A percentile compares a stretch with the other conserved stretches of the same genome.
These are phyloP conservation scores for Boletus insuetus DNA, from an alignment of 768 basidiomycete genomes.

Conservation along the genomic window DNA sequence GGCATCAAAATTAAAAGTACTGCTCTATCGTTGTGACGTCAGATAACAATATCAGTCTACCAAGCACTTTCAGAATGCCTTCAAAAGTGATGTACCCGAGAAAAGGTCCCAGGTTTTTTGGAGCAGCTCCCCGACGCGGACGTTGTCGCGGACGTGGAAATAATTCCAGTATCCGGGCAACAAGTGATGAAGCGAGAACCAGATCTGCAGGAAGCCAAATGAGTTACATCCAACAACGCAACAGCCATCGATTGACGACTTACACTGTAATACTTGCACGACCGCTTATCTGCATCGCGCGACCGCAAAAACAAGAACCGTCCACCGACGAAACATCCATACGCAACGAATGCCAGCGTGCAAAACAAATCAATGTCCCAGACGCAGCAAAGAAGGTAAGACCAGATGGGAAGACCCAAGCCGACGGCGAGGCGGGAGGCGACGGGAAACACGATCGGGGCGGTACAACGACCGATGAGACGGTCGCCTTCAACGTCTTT, in stretches of 20 bases:
- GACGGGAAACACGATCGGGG: slow-evolving; percentile 44
- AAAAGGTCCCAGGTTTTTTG: slow-evolving; percentile 15
- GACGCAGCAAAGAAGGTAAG: slow-evolving; percentile 28
- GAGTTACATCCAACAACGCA: not conserved
- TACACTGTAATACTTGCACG: slow-evolving; percentile 38
- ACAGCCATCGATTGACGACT: slow-evolving; percentile 2
- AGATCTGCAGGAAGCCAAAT: slow-evolving; percentile 21
- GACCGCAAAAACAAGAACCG: slow-evolving; percentile 32
- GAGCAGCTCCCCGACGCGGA: slow-evolving; percentile 16
- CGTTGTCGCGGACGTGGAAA: slow-evolving; percentile 17
- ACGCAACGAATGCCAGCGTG: slow-evolving; percentile 26
- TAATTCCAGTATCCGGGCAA: slow-evolving; percentile 38
- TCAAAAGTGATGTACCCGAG: slow-evolving; percentile 9
- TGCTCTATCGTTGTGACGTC: too few species aligned
- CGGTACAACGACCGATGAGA: slow-evolving; percentile 36
- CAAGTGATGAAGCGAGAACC: slow-evolving; percentile 35
- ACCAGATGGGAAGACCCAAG: slow-evolving; percentile 38
- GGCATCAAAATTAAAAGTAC: too few species aligned
- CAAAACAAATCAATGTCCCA: slow-evolving; percentile 35
- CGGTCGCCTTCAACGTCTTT: slow-evolving; percentile 43
- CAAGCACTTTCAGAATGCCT: not conserved
- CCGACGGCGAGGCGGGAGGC: slow-evolving; percentile 33
- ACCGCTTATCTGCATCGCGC: slow-evolving; percentile 30
- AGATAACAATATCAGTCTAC: not conserved
- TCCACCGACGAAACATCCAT: slow-evolving; percentile 34